A percentile compares a stretch with the other conserved stretches of the same genome.
These are phyloP conservation scores for Datisca glomerata DNA, from an alignment of 306 rosid species.

Conservation along the genomic window DNA sequence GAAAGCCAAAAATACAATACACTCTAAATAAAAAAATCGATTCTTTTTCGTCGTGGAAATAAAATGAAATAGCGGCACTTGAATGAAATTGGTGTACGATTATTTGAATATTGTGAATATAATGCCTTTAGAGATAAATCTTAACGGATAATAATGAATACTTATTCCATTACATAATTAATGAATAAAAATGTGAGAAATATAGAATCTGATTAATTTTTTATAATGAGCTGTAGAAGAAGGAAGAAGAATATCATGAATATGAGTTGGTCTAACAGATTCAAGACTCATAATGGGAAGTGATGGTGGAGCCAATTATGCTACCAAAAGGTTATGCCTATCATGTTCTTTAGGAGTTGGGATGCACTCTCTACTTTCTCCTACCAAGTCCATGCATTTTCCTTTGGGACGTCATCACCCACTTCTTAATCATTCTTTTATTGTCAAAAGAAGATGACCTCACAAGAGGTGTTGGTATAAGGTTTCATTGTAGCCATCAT, in stretches of 20 bases:
- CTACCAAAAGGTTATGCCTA: background rate
- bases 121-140: background rate
- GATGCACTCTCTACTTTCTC: background rate
- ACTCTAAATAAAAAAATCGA: too few species aligned
- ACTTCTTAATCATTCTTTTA: background rate
- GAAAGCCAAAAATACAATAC: too few species aligned
- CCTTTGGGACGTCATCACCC: background rate
- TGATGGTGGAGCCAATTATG: background rate
- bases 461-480: background rate
- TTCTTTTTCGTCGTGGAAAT: too few species aligned
- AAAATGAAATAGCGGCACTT: too few species aligned
- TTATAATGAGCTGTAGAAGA: background rate
- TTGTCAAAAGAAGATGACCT: background rate
- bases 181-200: too few species aligned
- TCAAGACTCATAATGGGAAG: background rate
- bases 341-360: conserved; percentile 11
- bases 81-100: too few species aligned
- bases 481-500: background rate
- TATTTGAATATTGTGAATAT: background rate
- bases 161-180: background rate
- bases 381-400: background rate
- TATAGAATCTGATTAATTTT: too few species aligned
- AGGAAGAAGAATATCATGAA: background rate
- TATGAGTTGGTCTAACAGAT: background rate
- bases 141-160: background rate